Evolutionary conservation across 768 basidiomycete species (phyloP), one percentile per base, ranked within the genome.

Genomic region (Lentinula sp.): DNA sequence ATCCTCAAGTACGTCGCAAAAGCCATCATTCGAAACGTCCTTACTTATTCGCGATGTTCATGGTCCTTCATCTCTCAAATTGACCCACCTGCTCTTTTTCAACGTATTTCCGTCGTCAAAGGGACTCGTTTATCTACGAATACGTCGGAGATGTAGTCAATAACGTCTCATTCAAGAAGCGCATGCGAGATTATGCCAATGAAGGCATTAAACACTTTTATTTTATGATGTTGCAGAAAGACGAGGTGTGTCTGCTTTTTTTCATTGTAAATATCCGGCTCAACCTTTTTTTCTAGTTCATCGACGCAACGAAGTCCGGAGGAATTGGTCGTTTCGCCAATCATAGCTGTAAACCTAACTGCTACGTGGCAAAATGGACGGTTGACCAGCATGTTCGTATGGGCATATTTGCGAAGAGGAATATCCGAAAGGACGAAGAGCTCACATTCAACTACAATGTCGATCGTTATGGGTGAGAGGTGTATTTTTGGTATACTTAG

Each of bases 401-500:
- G 96, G 97, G 95, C 49, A 98, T 98, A 66, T 99, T 98, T 68
- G 87, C 96, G n/a, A 93, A 88, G 67, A 82, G 93, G 46, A 64
- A 79, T 57, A 88, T 98, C 65, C 72, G 81, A 70, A 84, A 83
- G 69, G 73, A 91, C 63, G 95, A 97, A 69, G 95, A 98, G 73
- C 73, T 98, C 66, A 98, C 97, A 0, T 98, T 98, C 79, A 98
- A 99, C 74, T 99, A 99, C 72, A 99, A 99, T 71, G 97, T 98
- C 43, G 97, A 98, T 73, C 93, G 97, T 61, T 99, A 99, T 68
- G 97, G 96, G 96, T 95, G 62, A 53, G 88, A 78, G 46, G 46
- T 5, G 8, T 10, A 48, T 6, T 23, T 18, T 60, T 54, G 9
- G 10, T 6, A 33, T 13, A 18, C 64, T 20, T 59, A 37, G 32